Evolutionary conservation across 768 basidiomycete species (phyloP).

Genomic region (Dentipellis fragilis): DNA sequence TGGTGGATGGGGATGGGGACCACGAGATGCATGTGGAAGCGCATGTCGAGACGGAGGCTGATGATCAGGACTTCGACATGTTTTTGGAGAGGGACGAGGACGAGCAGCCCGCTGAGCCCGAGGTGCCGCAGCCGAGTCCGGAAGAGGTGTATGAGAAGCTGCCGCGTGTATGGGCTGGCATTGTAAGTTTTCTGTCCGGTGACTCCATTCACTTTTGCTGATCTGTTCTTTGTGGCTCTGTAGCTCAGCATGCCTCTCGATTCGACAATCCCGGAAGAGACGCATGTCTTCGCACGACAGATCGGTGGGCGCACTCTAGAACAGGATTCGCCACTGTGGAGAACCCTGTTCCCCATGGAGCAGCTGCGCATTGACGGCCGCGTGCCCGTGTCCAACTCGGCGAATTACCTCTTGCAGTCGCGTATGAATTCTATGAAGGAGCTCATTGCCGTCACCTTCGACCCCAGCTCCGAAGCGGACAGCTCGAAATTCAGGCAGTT

Average conservation of each 20-base stretch:
- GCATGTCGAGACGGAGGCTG: constrained; percentile 30
- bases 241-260: constrained; percentile 79
- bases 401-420: constrained; percentile 71
- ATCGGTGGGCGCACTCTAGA: constrained; percentile 63
- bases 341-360: constrained; percentile 61
- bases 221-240: background rate
- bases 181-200: constrained; percentile 32
- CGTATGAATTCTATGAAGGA: constrained; percentile 72
- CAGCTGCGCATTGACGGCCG: constrained; percentile 75
- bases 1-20: constrained; percentile 31
- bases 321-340: constrained; percentile 56
- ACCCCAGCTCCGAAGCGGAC: constrained; percentile 35
- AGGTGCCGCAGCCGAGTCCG: background rate
- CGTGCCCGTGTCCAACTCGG: constrained; percentile 65
- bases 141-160: constrained; percentile 40
- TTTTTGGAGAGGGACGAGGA: constrained; percentile 34
- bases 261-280: constrained; percentile 56
- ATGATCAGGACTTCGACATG: constrained; percentile 71
- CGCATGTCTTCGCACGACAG: constrained; percentile 61
- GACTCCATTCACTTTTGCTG: background rate
- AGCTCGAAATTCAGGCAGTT: constrained; percentile 50
- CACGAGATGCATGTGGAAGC: background rate
- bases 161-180: constrained; percentile 65
- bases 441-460: constrained; percentile 67
- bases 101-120: constrained; percentile 27